Evolutionary conservation across 2,329 filamentous ascomycete genomes (phyloP), one percentile per base, ranked within the genome.

Genomic region (Anthostomella pinea): DNA sequence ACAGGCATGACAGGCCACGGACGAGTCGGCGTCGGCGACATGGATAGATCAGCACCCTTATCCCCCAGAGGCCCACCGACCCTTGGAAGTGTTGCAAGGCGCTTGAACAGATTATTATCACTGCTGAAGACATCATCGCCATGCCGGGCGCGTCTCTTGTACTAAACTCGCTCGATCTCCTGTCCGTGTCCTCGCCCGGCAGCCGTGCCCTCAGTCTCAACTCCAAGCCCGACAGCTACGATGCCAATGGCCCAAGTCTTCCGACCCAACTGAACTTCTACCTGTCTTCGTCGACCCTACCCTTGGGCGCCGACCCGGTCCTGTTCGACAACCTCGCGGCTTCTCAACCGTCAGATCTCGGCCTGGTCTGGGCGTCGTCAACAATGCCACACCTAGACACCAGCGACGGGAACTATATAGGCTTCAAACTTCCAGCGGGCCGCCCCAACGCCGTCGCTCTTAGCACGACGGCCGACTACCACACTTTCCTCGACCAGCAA

Each of bases 381-480:
- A 44, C 22, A 18, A 50, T 51, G 48, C 48, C 34, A 30, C 47
- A 38, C 21, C 30, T 30, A 24, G 35, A 35, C 8, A 40, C 29
- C 23, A 42, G 34, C 38, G 48, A 50, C 35, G 48, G 39, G 40
- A 46, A 34, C 39, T 37, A 44, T 39, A 18, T 38, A 37, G 45
- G 46, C 23, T n/a, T n/a, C n/a, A n/a, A n/a, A n/a, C 36, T 34
- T 7, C 39, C 33, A 31, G 23, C 35, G 18, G 35, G 40, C 41
- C 47, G 41, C 25, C 15, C 32, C 25, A 43, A 46, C 33, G 30
- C 39, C 24, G 29, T 42, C 28, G 39, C 35, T 14, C 32, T 44
- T 20, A 33, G 46, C 41, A 45, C 44, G 26, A 51, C 49, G 3
- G 43, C 51, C 26, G 52, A 52, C 30, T 55, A 55, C 35, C 52